phyloP scores from a whole-genome alignment of 2,329 filamentous ascomycete genomes.

The Ilyonectria mors-panacis region DNA sequence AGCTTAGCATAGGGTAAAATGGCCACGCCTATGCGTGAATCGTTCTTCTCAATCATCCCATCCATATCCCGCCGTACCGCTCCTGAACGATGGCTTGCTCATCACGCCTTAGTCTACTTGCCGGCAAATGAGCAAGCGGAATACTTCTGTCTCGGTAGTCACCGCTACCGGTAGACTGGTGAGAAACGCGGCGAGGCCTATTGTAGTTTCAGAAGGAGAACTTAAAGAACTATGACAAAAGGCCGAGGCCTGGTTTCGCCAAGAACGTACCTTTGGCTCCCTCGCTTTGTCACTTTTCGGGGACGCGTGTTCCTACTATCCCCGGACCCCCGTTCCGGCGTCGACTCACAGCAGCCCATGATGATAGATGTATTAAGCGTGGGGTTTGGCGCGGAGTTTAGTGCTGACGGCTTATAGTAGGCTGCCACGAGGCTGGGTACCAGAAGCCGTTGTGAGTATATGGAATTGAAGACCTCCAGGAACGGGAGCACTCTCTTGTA shows the following conservation, averaged over 20 bases:
- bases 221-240: background rate
- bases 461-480: background rate
- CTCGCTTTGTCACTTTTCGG: background rate
- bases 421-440: background rate
- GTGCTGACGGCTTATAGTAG: background rate
- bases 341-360: constrained; percentile 2
- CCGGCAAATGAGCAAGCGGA: background rate
- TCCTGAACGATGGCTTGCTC: background rate
- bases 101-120: background rate
- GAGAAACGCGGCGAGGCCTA: background rate
- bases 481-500: background rate
- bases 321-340: background rate
- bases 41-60: background rate
- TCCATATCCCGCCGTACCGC: background rate
- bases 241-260: background rate
- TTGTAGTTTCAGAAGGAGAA: background rate
- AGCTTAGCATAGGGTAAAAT: background rate
- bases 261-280: background rate
- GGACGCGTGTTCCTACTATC: background rate
- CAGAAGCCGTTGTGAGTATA: too few relatives aligned
- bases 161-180: background rate
- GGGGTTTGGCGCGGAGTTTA: background rate
- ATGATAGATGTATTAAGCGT: background rate
- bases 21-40: background rate
- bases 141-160: background rate